Evolutionary conservation across 768 basidiomycete genomes (phyloP), one percentile per base, ranked within the genome.

Genomic region (Tricholoma matsutake): DNA sequence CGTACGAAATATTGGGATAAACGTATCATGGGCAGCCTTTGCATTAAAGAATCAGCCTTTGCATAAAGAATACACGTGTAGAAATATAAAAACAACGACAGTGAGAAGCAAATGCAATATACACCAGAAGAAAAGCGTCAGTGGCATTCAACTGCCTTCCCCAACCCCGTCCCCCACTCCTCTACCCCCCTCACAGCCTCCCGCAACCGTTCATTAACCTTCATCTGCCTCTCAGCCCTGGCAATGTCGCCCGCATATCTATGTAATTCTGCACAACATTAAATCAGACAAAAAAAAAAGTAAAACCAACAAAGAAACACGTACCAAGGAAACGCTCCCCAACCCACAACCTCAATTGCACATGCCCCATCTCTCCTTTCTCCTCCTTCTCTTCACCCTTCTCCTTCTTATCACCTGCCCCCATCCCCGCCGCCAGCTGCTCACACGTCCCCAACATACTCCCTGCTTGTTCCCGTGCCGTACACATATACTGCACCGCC

Each of bases 401-500:
- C 37, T 13, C 47, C 5, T 39, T 60, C 34, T 61, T 62, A 55
- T 65, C 56, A 18, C 43, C 62, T 29, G 83, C 84, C 22, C 89
- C 88, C 56, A 92, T 78, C 4, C 90, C 89, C 9, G 85, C 85
- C 0, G 86, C 88, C 1, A 92, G 78, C 66, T 86, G 86, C 66
- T 88, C 88, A 51, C 85, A 87, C 2, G 87, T 86, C 13, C 76
- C 77, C 1, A 93, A 72, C 77, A 91, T 88, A 57, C 79, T 75
- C 67, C 79, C 76, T 6, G 91, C 89, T 62, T 91, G 86, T n/a
- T 85, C 83, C 2, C 78, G 78, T 0, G 88, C 82, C 0, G 91
- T 91, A 59, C 90, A 83, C 28, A 88, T 66, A 62, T 91, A 92
- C 63, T 91, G 87, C 28, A 86, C 80, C 1, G 89, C 80, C 10